Conservation (phyloP, 495 filamentous ascomycete species). For the Talaromyces stipitatus region DNA sequence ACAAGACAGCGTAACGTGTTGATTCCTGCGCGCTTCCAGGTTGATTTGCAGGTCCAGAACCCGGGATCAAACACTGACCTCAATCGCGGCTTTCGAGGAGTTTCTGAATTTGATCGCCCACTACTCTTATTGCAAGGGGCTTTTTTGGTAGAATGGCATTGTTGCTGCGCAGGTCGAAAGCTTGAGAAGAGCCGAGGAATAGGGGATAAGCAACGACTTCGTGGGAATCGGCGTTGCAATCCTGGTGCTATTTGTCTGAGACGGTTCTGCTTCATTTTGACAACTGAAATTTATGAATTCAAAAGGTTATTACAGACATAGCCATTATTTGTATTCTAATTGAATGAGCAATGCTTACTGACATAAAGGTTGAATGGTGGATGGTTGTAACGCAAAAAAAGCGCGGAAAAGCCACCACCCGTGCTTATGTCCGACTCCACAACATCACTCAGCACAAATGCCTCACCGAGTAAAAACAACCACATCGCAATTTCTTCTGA, state of each 20-base stretch:
- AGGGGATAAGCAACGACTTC: neutral
- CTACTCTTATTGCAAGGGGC: neutral
- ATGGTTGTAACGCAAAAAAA: neutral
- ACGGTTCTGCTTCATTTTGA: neutral
- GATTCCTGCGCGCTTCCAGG: slow-evolving; percentile 31
- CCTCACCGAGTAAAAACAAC: neutral
- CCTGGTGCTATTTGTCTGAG: neutral
- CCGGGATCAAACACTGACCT: neutral
- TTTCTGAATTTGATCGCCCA: neutral
- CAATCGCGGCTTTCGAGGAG: neutral
- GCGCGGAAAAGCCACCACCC: neutral
- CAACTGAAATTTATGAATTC: neutral
- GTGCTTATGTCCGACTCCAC: neutral
- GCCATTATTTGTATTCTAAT: neutral
- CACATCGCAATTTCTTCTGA: neutral
- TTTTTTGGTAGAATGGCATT: neutral
- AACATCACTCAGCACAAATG: neutral
- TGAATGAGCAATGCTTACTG: neutral
- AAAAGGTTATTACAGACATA: neutral
- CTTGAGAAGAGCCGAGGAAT: too few species aligned
- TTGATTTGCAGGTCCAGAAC: slow-evolving; percentile 28
- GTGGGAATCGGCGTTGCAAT: neutral
- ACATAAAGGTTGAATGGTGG: neutral
- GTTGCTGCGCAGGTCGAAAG: too few species aligned
- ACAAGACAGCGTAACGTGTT: slow-evolving; percentile 38